phyloP scores from a whole-genome alignment of 805 yeast species.

The Candida alai region DNA sequence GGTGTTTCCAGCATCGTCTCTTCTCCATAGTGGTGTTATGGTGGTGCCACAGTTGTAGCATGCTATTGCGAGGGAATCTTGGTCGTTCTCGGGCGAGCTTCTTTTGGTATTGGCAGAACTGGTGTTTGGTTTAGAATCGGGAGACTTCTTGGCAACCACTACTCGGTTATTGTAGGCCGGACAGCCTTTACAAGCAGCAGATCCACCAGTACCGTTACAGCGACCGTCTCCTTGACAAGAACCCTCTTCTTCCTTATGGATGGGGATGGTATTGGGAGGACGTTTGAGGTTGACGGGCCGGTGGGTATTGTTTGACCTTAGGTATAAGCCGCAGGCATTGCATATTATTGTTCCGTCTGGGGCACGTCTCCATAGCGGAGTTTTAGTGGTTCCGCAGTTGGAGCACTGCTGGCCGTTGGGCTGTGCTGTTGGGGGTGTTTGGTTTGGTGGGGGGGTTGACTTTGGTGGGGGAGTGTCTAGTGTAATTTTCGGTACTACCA shows the following conservation, averaged over 20 bases:
- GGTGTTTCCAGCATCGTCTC: constrained; percentile 77
- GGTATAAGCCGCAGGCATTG: constrained; percentile 59
- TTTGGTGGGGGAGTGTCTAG: too few relatives aligned
- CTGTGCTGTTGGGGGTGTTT: not conserved
- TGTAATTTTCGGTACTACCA: too few relatives aligned
- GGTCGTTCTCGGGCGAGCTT: constrained; percentile 4
- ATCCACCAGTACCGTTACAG: constrained; percentile 87
- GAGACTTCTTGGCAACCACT: constrained; percentile 22
- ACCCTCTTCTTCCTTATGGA: constrained; percentile 45
- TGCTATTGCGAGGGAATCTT: constrained; percentile 58
- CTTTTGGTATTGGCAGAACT: constrained; percentile 1
- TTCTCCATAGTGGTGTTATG: constrained; percentile 82
- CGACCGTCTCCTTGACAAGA: constrained; percentile 73
- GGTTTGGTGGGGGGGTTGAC: not conserved
- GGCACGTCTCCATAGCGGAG: constrained; percentile 58
- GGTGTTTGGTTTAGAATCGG: constrained; percentile 8
- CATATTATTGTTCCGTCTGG: constrained; percentile 54
- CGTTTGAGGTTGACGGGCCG: constrained; percentile 65
- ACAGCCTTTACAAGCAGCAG: constrained; percentile 75
- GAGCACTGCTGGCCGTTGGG: constrained; percentile 46
- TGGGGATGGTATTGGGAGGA: constrained; percentile 47
- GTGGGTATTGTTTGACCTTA: constrained; percentile 56
- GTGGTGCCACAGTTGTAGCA: constrained; percentile 84
- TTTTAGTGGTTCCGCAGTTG: constrained; percentile 53
- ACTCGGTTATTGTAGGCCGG: constrained; percentile 78